Base-by-base conservation (phyloP, 2,329 filamentous ascomycete genomes). In the Tolypocladium nubicola region DNA sequence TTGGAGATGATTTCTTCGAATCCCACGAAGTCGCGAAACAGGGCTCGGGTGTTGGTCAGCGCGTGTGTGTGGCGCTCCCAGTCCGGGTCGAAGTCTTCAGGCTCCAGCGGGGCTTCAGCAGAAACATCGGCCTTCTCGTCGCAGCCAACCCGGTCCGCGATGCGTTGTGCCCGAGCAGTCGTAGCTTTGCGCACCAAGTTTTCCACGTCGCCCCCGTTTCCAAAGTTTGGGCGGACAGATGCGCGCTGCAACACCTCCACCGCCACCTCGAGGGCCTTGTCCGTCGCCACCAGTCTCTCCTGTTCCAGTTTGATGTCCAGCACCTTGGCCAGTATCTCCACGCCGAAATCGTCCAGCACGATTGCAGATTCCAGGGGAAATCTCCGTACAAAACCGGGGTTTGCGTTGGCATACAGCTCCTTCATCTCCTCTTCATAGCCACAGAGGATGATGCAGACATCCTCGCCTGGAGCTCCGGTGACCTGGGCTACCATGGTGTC, bases 401-500 rank as follows among this genome's bases (percentile, higher is more conserved):
- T 91, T 57, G 82, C 81, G 38, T 87, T 85, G n/a, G 84, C 82
- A 58, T 90, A 85, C 86, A 91, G 89, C 0, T 79, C 71, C 54
- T 82, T 76, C 82, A 92, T 88, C 61, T 87, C 75, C 0, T 85
- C 80, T 47, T 82, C 78, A 68, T 92, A 92, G 0, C 88, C 88
- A 0, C 90, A 73, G 0, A 92, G 74, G 0, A 92, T 72, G 0
- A 92, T 85, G 56, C 87, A 90, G 2, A 86, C 79, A 65, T 91
- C 87, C 23, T 91, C 87, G 0, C 86, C 85, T 0, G 86, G 83
- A 0, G 80, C 79, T 54, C 81, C 86, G 58, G 91, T 87, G 0
- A 90, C 80, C 61, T 90, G 85, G 0, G 86, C 85, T 0, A 90
- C 88, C 7, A 90, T 83, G 0, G 86, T 90, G 61, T 91, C 88